Evolutionary conservation across 2,329 filamentous ascomycete species (phyloP).

Genomic region (Beauveria pseudobassiana): DNA sequence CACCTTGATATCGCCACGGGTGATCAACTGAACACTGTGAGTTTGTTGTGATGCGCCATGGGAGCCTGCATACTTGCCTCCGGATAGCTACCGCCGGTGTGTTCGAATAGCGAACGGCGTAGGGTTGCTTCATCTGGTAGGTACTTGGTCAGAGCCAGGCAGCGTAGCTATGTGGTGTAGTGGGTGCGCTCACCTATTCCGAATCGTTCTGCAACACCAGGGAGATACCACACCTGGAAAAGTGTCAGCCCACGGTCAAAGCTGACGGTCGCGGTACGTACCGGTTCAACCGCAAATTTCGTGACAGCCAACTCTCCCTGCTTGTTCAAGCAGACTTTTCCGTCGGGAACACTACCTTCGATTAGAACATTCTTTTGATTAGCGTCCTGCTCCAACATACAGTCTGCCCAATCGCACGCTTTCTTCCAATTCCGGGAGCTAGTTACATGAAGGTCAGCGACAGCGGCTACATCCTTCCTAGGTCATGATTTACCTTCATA

Average conservation of each 20-base stretch:
- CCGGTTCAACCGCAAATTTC: slow-evolving; percentile 94
- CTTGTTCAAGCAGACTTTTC: slow-evolving; percentile 84
- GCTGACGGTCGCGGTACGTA: slow-evolving; percentile 42
- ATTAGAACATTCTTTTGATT: background rate
- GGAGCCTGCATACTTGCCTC: slow-evolving; percentile 43
- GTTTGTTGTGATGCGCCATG: background rate
- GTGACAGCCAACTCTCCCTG: slow-evolving; percentile 84
- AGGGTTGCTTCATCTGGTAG: slow-evolving; percentile 70
- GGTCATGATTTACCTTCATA: slow-evolving; percentile 56
- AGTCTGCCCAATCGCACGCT: slow-evolving; percentile 75
- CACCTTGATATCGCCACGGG: slow-evolving; percentile 85
- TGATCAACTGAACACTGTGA: slow-evolving; percentile 59
- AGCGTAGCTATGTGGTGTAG: background rate
- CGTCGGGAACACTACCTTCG: slow-evolving; percentile 53
- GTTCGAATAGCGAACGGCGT: slow-evolving; percentile 82
- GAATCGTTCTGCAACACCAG: slow-evolving; percentile 84
- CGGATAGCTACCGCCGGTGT: slow-evolving; percentile 92
- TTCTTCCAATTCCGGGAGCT: slow-evolving; percentile 85
- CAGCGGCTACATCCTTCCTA: background rate
- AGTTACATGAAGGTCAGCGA: slow-evolving; percentile 9
- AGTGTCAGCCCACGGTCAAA: slow-evolving; percentile 1
- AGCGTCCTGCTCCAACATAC: slow-evolving; percentile 30
- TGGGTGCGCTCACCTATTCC: slow-evolving; percentile 57
- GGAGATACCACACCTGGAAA: slow-evolving; percentile 65
- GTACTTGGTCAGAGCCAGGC: background rate